Evolutionary conservation across 2,329 filamentous ascomycete genomes (phyloP).

Genomic region (Leptographium radiaticola): DNA sequence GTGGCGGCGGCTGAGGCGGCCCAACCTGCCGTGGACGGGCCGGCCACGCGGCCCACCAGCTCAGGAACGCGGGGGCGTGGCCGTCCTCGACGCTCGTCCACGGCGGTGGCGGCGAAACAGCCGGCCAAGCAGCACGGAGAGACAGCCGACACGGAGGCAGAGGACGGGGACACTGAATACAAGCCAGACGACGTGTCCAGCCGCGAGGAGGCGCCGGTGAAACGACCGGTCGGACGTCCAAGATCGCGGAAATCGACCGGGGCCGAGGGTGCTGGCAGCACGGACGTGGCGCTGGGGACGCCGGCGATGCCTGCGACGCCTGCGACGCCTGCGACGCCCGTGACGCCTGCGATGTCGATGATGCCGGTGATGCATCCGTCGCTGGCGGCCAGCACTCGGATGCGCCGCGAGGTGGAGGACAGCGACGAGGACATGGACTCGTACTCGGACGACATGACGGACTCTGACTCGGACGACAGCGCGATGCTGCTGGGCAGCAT

Average conservation of each 20-base stretch:
- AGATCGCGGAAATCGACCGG: background rate
- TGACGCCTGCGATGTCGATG: too few species aligned
- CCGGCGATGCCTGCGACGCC: too few species aligned
- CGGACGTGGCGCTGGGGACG: background rate
- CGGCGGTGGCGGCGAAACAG: background rate
- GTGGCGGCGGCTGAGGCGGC: slow-evolving; percentile 15
- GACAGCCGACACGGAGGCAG: background rate
- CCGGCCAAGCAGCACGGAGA: background rate
- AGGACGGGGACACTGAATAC: background rate
- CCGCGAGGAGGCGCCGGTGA: background rate
- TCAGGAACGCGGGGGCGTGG: background rate
- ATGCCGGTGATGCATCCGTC: too few species aligned
- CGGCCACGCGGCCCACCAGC: background rate
- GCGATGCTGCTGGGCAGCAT: background rate
- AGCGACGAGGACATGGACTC: background rate
- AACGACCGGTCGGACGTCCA: slow-evolving; percentile 8
- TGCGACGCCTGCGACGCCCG: too few species aligned
- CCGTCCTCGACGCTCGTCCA: background rate
- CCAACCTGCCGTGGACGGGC: too few species aligned
- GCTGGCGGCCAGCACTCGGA: too few species aligned
- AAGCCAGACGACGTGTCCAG: background rate
- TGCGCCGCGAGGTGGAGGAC: background rate
- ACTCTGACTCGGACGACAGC: background rate
- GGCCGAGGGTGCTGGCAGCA: too few species aligned
- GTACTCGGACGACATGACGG: background rate